phyloP scores from a whole-genome alignment of 139 green algal species.

The Zygnema cylindricum region DNA sequence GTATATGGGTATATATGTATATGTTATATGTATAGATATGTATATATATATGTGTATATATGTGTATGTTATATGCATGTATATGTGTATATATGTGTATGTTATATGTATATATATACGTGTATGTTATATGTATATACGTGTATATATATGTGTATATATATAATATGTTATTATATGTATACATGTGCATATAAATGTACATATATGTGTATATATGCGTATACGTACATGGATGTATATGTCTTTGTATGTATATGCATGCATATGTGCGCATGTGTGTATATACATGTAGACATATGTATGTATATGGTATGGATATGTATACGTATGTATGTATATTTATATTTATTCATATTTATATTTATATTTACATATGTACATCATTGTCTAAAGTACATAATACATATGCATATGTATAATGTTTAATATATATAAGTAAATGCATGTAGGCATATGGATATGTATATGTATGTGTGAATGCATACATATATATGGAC shows the following conservation, averaged over 20 bases:
- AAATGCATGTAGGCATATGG: not conserved
- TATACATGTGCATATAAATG: slow-evolving; percentile 6
- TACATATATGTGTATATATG: not conserved
- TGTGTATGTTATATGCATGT: no score
- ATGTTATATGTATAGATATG: no score
- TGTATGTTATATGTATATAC: no score
- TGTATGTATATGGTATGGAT: not conserved
- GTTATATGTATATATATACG: no score
- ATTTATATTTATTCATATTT: not conserved
- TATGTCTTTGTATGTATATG: not conserved
- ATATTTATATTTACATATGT: not conserved
- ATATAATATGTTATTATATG: no score
- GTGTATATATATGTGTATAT: no score
- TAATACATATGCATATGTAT: not conserved
- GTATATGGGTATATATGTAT: no score
- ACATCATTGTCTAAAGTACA: not conserved
- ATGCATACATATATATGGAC: not conserved
- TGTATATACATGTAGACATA: not conserved
- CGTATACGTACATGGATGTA: not conserved
- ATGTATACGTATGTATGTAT: not conserved
- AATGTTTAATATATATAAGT: no score
- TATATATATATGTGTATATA: no score
- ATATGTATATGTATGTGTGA: not conserved
- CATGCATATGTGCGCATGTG: not conserved
- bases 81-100: no score